Base-by-base conservation (phyloP, 2,329 filamentous ascomycete genomes). In the Arthroderma sp. region DNA sequence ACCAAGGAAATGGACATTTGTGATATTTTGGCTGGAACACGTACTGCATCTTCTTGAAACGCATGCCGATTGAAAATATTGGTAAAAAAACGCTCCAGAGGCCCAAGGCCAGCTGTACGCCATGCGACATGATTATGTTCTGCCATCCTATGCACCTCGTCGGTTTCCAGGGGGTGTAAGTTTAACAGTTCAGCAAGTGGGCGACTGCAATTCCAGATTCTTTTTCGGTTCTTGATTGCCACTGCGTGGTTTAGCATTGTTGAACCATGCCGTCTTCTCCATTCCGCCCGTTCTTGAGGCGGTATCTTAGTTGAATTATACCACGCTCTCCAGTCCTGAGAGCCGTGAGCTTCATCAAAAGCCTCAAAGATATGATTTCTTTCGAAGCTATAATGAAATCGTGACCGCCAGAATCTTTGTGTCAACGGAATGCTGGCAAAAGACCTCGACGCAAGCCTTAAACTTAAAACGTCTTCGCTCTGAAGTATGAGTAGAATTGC, bases 261-360 rank as follows among this genome's bases (percentile, higher is more conserved):
- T 22, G 15, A 22, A 22, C 15, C 15, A 22, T 22, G 3, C 15
- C 15, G 15, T 3, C 15, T 22, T 22, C 15, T 22, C 15, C 15
- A 22, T 22, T 22, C 15, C 15, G 15, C 3, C 15, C 15, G 15
- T 22, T 1, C 15, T 22, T 22, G 15, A 22, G 15, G 15, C 3
- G 1, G 15, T 22, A 22, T 22, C 15, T 40, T 33, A n/a, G 49
- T 52, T 34, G 40, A 45, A n/a, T 53, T 29, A 34, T 53, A 54
- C 27, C 53, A 37, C 6, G 36, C 33, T 43, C 45, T 53, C 53
- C 52, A 55, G 29, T 69, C 46, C 6, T 49, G 47, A 32, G 30
- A 15, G 27, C 46, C 36, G 22, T 42, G 30, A 10, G 40, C 31
- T 2, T 34, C 5, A 10, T 32, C 27, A 29, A 27, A 41, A 30